Conservation (phyloP, 176 grass and related monocot genomes). For the Aegilops bicornis region DNA sequence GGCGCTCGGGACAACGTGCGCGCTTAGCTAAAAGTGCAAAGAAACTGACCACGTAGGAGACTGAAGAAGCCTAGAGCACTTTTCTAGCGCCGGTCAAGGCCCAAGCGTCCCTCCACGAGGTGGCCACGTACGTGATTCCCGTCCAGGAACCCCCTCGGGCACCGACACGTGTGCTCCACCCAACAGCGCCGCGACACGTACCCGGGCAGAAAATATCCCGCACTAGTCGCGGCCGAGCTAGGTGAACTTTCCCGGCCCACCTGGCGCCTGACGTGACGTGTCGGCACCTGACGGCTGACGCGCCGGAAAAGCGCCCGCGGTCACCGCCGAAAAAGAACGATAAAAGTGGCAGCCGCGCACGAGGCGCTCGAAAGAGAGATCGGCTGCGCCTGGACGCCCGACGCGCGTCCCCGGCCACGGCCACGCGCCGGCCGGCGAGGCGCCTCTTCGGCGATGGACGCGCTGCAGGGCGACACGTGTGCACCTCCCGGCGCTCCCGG, state of each 20-base stretch:
- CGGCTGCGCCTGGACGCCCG: neutral
- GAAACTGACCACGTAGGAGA: neutral
- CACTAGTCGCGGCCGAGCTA: no score
- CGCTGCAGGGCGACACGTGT: slow-evolving; percentile 21
- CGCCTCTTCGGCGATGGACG: neutral
- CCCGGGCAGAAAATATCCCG: neutral
- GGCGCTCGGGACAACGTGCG: neutral
- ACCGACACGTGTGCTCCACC: slow-evolving; percentile 3
- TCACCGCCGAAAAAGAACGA: neutral
- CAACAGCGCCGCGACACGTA: neutral
- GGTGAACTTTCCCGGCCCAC: neutral
- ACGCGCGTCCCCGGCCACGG: neutral
- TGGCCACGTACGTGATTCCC: neutral
- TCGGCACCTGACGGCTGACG: slow-evolving; percentile 28
- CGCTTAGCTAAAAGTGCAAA: neutral
- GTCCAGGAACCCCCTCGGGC: neutral
- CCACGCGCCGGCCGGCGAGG: neutral
- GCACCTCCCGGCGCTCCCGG: neutral
- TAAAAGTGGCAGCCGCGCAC: neutral
- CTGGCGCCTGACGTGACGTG: slow-evolving; percentile 5
- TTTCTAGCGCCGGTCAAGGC: neutral
- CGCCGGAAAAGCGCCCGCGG: neutral
- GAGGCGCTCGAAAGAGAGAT: neutral
- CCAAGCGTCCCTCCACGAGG: neutral
- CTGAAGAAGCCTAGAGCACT: neutral